phyloP scores from a whole-genome alignment of 2,329 filamentous ascomycete species.

The Acephala macrosclerotiorum region DNA sequence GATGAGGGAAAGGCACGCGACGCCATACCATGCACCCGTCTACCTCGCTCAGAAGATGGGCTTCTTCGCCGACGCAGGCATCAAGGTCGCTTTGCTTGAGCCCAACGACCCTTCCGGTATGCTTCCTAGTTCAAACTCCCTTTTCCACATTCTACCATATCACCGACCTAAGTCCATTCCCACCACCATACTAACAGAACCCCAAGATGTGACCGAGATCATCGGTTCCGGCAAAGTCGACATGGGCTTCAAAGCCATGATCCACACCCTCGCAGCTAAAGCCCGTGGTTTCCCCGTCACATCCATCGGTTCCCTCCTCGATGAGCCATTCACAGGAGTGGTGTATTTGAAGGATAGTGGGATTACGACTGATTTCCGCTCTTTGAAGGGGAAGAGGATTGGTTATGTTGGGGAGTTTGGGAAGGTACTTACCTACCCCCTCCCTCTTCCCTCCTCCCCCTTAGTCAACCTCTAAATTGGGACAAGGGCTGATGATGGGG shows the following conservation, averaged over 20 bases:
- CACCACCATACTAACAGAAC: neutral
- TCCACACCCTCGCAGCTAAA: constrained; percentile 81
- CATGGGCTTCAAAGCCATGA: constrained; percentile 85
- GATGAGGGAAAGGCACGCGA: constrained; percentile 69
- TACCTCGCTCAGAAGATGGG: constrained; percentile 81
- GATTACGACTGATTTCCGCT: constrained; percentile 77
- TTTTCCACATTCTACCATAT: neutral
- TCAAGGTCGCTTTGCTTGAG: constrained; percentile 80
- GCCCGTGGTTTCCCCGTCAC: constrained; percentile 76
- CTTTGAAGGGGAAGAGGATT: constrained; percentile 78
- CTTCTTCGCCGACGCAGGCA: constrained; percentile 77
- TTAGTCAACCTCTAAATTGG: no score
- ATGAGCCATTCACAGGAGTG: constrained; percentile 82
- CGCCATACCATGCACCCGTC: constrained; percentile 80
- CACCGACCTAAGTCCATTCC: neutral
- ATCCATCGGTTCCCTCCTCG: constrained; percentile 77
- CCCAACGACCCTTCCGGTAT: constrained; percentile 77
- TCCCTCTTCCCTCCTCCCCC: constrained; percentile 2
- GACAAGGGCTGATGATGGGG: no score
- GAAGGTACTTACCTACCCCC: constrained; percentile 52
- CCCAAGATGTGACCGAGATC: constrained; percentile 78
- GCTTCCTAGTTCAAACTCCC: constrained; percentile 37
- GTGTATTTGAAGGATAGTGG: constrained; percentile 78
- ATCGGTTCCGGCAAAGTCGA: constrained; percentile 79
- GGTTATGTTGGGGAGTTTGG: constrained; percentile 84